phyloP scores from a whole-genome alignment of 352 stramenopile genomes.

The Phytopythium aichiense region DNA sequence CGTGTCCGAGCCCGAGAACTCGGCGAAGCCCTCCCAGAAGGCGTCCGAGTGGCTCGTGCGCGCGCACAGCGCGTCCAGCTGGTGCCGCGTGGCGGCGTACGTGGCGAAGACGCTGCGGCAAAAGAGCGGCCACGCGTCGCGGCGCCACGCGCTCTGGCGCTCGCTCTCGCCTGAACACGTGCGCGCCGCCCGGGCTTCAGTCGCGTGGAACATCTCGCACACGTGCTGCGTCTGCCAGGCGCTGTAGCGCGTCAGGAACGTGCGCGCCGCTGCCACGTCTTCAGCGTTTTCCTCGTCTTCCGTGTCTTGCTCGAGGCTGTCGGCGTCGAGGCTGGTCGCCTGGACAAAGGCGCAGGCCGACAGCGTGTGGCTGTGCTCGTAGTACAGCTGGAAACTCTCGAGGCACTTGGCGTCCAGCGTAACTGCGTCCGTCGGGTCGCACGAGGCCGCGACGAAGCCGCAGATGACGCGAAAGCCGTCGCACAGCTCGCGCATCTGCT shows the following conservation, averaged over 20 bases:
- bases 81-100: slow-evolving; percentile 37
- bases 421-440: slow-evolving; percentile 8
- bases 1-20: slow-evolving; percentile 43
- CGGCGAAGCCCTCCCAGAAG: slow-evolving; percentile 59
- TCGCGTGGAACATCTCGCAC: slow-evolving; percentile 48
- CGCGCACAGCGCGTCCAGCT: slow-evolving; percentile 40
- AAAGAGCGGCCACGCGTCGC: slow-evolving; percentile 43
- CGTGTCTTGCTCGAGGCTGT: slow-evolving; percentile 6
- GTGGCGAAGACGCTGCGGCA: slow-evolving; percentile 54
- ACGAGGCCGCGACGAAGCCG: slow-evolving; percentile 35
- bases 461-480: slow-evolving; percentile 35
- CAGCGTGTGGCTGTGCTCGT: slow-evolving; percentile 32
- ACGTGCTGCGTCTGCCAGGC: slow-evolving; percentile 40
- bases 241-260: slow-evolving; percentile 42
- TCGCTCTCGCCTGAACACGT: slow-evolving; percentile 35
- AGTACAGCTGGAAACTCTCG: slow-evolving; percentile 52
- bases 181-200: slow-evolving; percentile 37
- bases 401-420: slow-evolving; percentile 23
- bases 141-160: slow-evolving; percentile 37
- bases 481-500: slow-evolving; percentile 26
- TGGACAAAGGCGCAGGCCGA: slow-evolving; percentile 27
- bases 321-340: neutral
- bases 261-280: neutral
- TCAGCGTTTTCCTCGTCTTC: neutral
- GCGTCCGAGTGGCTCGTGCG: slow-evolving; percentile 37